phyloP scores from a whole-genome alignment of 371 early-diverging fungal species.

The Mortierella sp. region DNA sequence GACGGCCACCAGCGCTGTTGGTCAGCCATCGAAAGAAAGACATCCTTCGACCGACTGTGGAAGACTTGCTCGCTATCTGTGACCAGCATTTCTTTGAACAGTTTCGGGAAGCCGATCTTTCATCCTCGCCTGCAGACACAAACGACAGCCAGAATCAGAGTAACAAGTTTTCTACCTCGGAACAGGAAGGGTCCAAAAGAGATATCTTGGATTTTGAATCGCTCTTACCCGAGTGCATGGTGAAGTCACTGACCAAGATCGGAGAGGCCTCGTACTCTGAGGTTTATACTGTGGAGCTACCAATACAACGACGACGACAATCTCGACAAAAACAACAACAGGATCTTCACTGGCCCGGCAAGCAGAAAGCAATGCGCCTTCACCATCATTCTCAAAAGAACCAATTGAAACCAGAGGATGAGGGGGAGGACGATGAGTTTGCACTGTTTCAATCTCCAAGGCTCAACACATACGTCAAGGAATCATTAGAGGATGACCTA shows the following conservation, averaged over 20 bases:
- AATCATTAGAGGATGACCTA: constrained; percentile 28
- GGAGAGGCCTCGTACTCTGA: constrained; percentile 54
- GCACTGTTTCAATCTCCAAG: constrained; percentile 12
- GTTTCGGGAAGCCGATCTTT: constrained; percentile 7
- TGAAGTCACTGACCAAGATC: constrained; percentile 25
- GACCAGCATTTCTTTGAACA: constrained; percentile 44
- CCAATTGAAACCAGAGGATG: background rate
- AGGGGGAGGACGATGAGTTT: constrained; percentile 1
- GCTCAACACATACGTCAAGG: constrained; percentile 29
- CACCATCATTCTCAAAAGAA: no score
- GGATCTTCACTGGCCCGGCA: no score
- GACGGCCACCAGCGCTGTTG: constrained; percentile 29
- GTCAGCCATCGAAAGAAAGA: constrained; percentile 19
- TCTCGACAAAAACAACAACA: background rate
- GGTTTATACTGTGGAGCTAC: constrained; percentile 46
- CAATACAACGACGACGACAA: constrained; percentile 4
- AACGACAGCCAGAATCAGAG: no score
- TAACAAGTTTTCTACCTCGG: background rate
- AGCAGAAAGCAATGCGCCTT: no score
- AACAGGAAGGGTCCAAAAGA: background rate
- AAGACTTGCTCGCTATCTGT: constrained; percentile 36
- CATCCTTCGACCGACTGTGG: constrained; percentile 23
- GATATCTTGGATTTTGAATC: constrained; percentile 33
- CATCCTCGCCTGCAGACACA: background rate
- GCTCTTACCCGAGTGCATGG: constrained; percentile 20